Conservation (phyloP, 2,329 filamentous ascomycete genomes). For the Blastomyces silverae region DNA sequence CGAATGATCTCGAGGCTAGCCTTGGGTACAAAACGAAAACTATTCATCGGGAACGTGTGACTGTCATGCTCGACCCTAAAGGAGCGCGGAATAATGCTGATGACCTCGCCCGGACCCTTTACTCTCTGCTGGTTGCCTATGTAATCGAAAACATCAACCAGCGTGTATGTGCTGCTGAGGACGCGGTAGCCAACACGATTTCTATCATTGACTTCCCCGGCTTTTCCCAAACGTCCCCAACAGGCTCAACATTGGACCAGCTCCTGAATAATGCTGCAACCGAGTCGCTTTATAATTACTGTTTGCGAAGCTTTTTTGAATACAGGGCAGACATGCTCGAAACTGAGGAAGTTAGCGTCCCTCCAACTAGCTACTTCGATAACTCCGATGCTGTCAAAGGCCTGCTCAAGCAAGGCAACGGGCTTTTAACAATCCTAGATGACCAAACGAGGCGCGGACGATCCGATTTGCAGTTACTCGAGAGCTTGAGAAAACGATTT, state of each 20-base stretch:
- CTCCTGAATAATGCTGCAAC: constrained; percentile 90
- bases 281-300: constrained; percentile 87
- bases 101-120: constrained; percentile 85
- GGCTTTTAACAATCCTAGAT: constrained; percentile 86
- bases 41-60: constrained; percentile 92
- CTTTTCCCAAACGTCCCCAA: constrained; percentile 77
- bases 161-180: constrained; percentile 76
- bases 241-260: constrained; percentile 81
- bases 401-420: constrained; percentile 85
- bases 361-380: constrained; percentile 94
- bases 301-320: constrained; percentile 92
- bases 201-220: constrained; percentile 96
- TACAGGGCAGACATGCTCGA: constrained; percentile 88
- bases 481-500: constrained; percentile 86
- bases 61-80: constrained; percentile 89
- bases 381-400: constrained; percentile 92
- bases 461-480: constrained; percentile 81
- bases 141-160: constrained; percentile 92
- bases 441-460: constrained; percentile 89
- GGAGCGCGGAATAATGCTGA: constrained; percentile 89
- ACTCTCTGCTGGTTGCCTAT: constrained; percentile 88
- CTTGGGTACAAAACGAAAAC: constrained; percentile 96
- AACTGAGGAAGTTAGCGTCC: constrained; percentile 82
- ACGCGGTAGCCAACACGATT: constrained; percentile 84
- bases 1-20: constrained; percentile 74